A percentile compares a stretch with the other conserved stretches of the same genome.
Evolutionary conservation across 768 basidiomycete species (phyloP).

Genomic region (Porphyrellus cyaneotinctus): DNA sequence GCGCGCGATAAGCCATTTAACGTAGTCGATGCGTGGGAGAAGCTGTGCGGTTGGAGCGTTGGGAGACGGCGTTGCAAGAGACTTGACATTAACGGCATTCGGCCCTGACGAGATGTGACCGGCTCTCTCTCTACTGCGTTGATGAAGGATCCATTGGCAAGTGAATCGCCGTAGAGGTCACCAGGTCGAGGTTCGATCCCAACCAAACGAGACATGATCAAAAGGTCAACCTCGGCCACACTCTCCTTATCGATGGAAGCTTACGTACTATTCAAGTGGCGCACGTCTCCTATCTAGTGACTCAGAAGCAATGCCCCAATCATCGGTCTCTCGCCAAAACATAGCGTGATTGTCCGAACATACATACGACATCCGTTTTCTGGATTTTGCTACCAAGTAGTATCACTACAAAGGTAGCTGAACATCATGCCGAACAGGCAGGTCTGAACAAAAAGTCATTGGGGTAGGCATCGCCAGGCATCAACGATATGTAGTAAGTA

Average conservation of each 20-base stretch:
- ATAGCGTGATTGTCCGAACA: conserved; percentile 5
- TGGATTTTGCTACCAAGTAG: conserved; percentile 7
- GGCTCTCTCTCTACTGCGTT: conserved; percentile 12
- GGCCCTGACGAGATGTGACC: conserved; percentile 13
- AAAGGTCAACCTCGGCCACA: neutral
- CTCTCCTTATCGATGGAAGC: too few relatives aligned
- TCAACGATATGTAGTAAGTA: neutral
- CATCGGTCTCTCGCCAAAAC: neutral
- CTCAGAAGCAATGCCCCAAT: too few relatives aligned
- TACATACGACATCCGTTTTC: conserved; percentile 79
- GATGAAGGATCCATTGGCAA: conserved; percentile 9
- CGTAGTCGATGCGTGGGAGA: conserved; percentile 3
- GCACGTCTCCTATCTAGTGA: too few relatives aligned
- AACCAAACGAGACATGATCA: conserved; percentile 36
- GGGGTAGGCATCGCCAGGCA: neutral
- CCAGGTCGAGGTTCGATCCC: conserved; percentile 82
- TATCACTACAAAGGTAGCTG: conserved; percentile 6
- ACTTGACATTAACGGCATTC: conserved; percentile 15
- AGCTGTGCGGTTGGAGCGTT: conserved; percentile 7
- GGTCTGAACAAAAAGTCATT: conserved; percentile 7
- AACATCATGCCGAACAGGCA: too few relatives aligned
- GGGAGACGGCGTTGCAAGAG: conserved; percentile 2
- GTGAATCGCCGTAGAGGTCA: conserved; percentile 40
- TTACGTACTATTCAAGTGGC: too few relatives aligned
- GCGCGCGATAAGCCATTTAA: conserved; percentile 17